A percentile compares a stretch with the other conserved stretches of the same genome.
Evolutionary conservation across 2,329 filamentous ascomycete genomes (phyloP).

Genomic region (Cladobotryum mycophilum): DNA sequence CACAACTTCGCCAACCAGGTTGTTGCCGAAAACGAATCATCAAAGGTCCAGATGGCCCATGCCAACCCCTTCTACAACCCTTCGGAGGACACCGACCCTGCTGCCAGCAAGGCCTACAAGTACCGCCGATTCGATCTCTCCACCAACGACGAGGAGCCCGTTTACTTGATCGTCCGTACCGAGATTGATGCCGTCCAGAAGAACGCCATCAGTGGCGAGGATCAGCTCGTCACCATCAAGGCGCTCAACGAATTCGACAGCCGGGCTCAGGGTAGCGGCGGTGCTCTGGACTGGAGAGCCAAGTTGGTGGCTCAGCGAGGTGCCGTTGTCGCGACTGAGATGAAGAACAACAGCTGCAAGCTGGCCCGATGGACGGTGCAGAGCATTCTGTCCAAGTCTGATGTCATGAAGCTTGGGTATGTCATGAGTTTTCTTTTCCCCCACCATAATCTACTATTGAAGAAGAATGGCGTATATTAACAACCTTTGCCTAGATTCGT

Average conservation of each 20-base stretch:
- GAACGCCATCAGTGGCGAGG: constrained; percentile 86
- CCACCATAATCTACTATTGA: no score
- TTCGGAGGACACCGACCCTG: constrained; percentile 84
- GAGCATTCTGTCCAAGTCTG: constrained; percentile 93
- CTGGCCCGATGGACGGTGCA: constrained; percentile 96
- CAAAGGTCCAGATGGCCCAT: constrained; percentile 78
- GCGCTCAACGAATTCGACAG: constrained; percentile 98
- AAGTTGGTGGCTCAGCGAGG: constrained; percentile 93
- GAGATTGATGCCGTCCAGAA: constrained; percentile 94
- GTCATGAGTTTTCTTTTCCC: constrained; percentile 24
- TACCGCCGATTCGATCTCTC: constrained; percentile 96
- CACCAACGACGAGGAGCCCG: constrained; percentile 87
- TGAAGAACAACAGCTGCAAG: constrained; percentile 99
- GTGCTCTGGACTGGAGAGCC: constrained; percentile 91
- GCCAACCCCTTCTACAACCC: constrained; percentile 98
- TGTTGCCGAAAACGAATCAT: constrained; percentile 70
- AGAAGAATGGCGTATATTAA: constrained; percentile 19
- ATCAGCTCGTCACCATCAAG: constrained; percentile 88
- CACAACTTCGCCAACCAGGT: constrained; percentile 98
- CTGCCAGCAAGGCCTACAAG: constrained; percentile 96
- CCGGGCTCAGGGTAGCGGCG: constrained; percentile 92
- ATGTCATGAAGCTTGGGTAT: constrained; percentile 96
- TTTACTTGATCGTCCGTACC: constrained; percentile 88
- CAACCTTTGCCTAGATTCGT: constrained; percentile 62
- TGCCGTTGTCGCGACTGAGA: constrained; percentile 96